Conservation (phyloP, 2,329 filamentous ascomycete species). For the Phaeosphaeriaceae sp. region DNA sequence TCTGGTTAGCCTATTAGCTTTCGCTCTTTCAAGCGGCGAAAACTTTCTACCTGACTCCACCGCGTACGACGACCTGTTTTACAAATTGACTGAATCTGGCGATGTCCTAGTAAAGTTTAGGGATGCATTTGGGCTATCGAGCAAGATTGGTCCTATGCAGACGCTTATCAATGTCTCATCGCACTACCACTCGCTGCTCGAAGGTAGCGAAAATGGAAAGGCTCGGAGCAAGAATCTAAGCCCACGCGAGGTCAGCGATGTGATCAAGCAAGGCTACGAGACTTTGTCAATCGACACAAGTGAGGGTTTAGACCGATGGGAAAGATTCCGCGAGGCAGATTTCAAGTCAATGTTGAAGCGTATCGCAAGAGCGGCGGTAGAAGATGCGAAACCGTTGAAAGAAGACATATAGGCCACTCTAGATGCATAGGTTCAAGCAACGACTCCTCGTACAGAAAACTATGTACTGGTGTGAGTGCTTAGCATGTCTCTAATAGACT, state of each 20-base stretch:
- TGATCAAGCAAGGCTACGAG: constrained; percentile 97
- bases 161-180: constrained; percentile 81
- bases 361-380: constrained; percentile 79
- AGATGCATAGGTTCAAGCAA: neutral
- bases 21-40: constrained; percentile 86
- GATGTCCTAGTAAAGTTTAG: constrained; percentile 83
- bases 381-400: constrained; percentile 64
- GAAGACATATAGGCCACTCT: constrained; percentile 23
- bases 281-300: constrained; percentile 89
- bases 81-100: constrained; percentile 94
- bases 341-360: constrained; percentile 85
- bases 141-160: constrained; percentile 68
- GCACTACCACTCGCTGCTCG: constrained; percentile 86
- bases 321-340: constrained; percentile 84
- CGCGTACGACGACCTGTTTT: constrained; percentile 95
- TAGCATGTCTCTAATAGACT: too few species aligned
- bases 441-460: too few species aligned
- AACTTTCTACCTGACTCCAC: constrained; percentile 86
- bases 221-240: constrained; percentile 71
- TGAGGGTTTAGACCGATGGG: constrained; percentile 86
- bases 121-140: constrained; percentile 68
- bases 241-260: constrained; percentile 80
- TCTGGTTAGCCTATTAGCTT: constrained; percentile 80
- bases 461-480: too few species aligned
- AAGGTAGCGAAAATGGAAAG: constrained; percentile 60